A percentile compares a stretch with the other conserved stretches of the same genome.
Evolutionary conservation across 2,329 filamentous ascomycete species (phyloP).

Genomic region (Fusarium praegraminearum): DNA sequence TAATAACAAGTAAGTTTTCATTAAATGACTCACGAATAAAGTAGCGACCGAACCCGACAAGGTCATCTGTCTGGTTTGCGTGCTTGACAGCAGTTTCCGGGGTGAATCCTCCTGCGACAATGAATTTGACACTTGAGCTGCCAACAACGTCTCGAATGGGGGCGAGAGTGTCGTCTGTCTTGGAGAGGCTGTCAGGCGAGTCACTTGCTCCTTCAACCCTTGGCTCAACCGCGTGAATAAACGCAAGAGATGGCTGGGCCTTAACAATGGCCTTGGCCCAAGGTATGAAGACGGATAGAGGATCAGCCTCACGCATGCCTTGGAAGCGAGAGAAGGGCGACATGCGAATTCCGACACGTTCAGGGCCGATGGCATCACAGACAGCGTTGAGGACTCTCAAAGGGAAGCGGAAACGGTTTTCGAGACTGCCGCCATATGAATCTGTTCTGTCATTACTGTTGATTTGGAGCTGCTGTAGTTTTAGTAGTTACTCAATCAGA

Average conservation of each 20-base stretch:
- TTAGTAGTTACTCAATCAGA: not conserved
- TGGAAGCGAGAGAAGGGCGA: conserved; percentile 72
- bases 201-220: conserved; percentile 61
- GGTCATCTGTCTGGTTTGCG: conserved; percentile 51
- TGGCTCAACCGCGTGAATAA: conserved; percentile 71
- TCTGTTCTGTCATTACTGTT: conserved; percentile 65
- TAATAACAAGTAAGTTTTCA: not conserved
- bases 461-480: conserved; percentile 50
- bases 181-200: conserved; percentile 42
- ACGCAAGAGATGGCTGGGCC: conserved; percentile 68
- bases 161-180: conserved; percentile 51
- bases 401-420: conserved; percentile 64
- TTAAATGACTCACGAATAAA: conserved; percentile 44
- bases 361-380: conserved; percentile 60
- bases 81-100: conserved; percentile 47
- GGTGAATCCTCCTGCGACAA: conserved; percentile 53
- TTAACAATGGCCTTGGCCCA: conserved; percentile 68
- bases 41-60: conserved; percentile 52
- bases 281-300: conserved; percentile 58
- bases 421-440: conserved; percentile 64
- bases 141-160: conserved; percentile 51
- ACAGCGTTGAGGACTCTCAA: conserved; percentile 62
- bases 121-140: conserved; percentile 43
- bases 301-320: conserved; percentile 72
- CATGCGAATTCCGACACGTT: conserved; percentile 68